phyloP scores from a whole-genome alignment of 495 filamentous ascomycete genomes.

The Penicillium nucicola region DNA sequence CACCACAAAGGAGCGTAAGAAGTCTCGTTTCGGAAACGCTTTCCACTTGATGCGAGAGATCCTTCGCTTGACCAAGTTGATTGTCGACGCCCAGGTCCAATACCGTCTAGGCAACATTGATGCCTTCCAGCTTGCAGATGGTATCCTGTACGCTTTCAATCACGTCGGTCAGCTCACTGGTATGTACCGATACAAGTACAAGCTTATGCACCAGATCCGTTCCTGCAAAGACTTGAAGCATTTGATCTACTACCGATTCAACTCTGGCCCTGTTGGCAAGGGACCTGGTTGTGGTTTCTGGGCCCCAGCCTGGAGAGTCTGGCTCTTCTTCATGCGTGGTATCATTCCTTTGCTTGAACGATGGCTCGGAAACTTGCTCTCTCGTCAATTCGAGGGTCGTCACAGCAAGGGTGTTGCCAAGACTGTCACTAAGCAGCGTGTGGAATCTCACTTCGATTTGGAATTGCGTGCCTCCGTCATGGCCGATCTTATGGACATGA shows the following conservation, averaged over 20 bases:
- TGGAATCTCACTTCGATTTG: constrained; percentile 98
- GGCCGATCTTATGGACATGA: constrained; percentile 99
- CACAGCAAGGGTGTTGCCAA: constrained; percentile 99
- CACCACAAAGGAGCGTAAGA: constrained; percentile 99
- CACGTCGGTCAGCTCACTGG: constrained; percentile 98
- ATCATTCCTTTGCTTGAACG: constrained; percentile 95
- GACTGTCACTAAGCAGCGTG: constrained; percentile 98
- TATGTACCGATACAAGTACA: constrained; percentile 99
- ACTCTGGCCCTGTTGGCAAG: constrained; percentile 95
- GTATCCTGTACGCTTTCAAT: constrained; percentile 98
- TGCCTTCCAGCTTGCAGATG: constrained; percentile 97
- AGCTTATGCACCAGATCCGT: constrained; percentile 99
- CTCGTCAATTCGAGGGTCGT: constrained; percentile 96
- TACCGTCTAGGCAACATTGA: constrained; percentile 98
- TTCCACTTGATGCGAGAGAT: constrained; percentile 99
- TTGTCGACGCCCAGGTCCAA: constrained; percentile 98
- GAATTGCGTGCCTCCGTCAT: constrained; percentile 98
- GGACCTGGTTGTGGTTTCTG: constrained; percentile 99
- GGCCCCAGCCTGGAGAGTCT: constrained; percentile 98
- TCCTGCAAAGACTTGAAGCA: constrained; percentile 99
- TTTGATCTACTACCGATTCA: constrained; percentile 99
- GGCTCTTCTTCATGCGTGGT: constrained; percentile 99
- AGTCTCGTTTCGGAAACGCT: constrained; percentile 98
- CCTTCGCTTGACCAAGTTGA: constrained; percentile 93
- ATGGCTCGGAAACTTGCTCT: constrained; percentile 96